Conservation (phyloP, 2,329 filamentous ascomycete species). For the Fusarium coicis region DNA sequence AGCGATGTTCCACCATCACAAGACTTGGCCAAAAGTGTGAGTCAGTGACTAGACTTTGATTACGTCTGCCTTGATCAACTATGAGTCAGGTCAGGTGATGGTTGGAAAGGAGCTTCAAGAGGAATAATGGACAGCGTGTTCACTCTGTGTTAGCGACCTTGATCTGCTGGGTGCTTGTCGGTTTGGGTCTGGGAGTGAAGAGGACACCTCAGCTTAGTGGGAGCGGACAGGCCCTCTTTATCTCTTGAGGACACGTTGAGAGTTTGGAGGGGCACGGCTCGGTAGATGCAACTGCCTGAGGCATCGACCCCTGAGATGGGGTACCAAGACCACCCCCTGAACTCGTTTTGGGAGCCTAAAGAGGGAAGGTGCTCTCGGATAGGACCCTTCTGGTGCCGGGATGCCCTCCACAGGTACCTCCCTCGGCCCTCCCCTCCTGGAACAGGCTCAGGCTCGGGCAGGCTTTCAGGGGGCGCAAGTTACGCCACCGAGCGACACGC, state of each 20-base stretch:
- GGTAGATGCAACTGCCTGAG: conserved; percentile 44
- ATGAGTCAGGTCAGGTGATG: conserved; percentile 44
- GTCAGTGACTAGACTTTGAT: conserved; percentile 34
- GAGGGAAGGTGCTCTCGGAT: conserved; percentile 24
- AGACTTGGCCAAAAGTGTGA: conserved; percentile 38
- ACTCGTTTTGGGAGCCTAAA: conserved; percentile 15
- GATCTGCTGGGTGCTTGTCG: conserved; percentile 25
- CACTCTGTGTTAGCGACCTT: conserved; percentile 29
- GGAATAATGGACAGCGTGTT: conserved; percentile 45
- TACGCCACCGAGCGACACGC: conserved; percentile 27
- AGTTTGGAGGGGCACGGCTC: conserved; percentile 25
- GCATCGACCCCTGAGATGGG: conserved; percentile 37
- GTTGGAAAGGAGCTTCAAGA: conserved; percentile 21
- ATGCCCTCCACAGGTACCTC: background rate
- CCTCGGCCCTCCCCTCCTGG: conserved; percentile 3
- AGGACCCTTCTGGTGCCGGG: conserved; percentile 29
- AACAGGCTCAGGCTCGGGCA: conserved; percentile 13
- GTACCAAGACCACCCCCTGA: conserved; percentile 25
- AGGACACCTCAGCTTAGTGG: conserved; percentile 23
- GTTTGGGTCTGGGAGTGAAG: conserved; percentile 11
- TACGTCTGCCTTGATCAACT: conserved; percentile 24
- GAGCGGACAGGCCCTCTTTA: conserved; percentile 49
- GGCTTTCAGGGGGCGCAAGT: conserved; percentile 28
- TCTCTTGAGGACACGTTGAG: conserved; percentile 50
- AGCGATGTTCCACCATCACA: conserved; percentile 32